These are phyloP conservation scores for Wickerhamomyces alni DNA, from an alignment of 805 yeast species.

Conservation along the genomic window DNA sequence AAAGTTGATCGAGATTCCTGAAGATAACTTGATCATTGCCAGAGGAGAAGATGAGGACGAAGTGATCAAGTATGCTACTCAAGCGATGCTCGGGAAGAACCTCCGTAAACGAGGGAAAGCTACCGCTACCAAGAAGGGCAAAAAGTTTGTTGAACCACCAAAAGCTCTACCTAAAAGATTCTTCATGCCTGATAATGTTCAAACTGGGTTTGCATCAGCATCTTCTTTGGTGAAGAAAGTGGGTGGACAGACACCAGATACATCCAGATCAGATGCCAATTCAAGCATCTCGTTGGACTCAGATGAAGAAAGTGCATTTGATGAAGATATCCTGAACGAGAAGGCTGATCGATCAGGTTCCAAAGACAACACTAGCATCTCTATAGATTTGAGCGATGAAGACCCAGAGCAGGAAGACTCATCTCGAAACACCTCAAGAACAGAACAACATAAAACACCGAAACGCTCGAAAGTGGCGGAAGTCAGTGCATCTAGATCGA, in stretches of 20 bases:
- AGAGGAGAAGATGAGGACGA: slow-evolving; percentile 59
- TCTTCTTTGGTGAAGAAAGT: slow-evolving; percentile 37
- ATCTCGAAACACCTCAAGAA: too few relatives aligned
- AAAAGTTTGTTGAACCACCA: slow-evolving; percentile 9
- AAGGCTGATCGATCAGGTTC: background rate
- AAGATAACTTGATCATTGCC: slow-evolving; percentile 53
- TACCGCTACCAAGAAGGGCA: slow-evolving; percentile 13
- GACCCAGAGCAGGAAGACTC: too few relatives aligned
- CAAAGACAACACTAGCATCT: slow-evolving; percentile 2
- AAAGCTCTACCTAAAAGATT: slow-evolving; percentile 37
- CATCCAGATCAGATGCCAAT: background rate
- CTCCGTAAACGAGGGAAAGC: slow-evolving; percentile 10
- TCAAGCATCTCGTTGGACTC: slow-evolving; percentile 11
- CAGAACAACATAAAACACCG: too few relatives aligned
- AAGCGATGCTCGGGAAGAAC: slow-evolving; percentile 44
- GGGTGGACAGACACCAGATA: slow-evolving; percentile 1
- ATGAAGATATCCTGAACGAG: background rate
- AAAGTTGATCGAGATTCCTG: slow-evolving; percentile 57
- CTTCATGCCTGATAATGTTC: slow-evolving; percentile 70
- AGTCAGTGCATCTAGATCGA: background rate
- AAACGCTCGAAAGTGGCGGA: too few relatives aligned
- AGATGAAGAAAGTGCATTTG: slow-evolving; percentile 8
- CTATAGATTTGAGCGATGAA: slow-evolving; percentile 4
- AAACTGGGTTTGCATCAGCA: slow-evolving; percentile 55
- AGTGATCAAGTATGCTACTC: slow-evolving; percentile 62